Evolutionary conservation across 805 yeast species (phyloP).

Genomic region (Henningerozyma blattae): DNA sequence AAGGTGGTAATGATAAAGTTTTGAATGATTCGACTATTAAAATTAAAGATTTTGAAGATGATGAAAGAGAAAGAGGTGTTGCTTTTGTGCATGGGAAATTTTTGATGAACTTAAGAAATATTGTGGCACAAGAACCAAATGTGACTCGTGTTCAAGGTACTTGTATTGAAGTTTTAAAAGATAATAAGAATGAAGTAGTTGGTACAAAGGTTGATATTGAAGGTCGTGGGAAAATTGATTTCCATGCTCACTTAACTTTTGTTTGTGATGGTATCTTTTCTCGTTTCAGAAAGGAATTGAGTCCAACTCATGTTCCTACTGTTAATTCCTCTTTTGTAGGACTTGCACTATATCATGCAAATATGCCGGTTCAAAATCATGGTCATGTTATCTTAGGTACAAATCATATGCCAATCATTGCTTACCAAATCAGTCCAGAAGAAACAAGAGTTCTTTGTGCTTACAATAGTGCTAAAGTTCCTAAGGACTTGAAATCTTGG

Average conservation of each 20-base stretch:
- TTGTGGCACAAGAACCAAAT: conserved; percentile 59
- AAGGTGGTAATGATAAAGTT: conserved; percentile 45
- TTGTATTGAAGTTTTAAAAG: conserved; percentile 53
- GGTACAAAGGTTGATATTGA: conserved; percentile 60
- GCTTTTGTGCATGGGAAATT: conserved; percentile 92
- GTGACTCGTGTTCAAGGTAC: conserved; percentile 75
- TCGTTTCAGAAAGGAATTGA: conserved; percentile 69
- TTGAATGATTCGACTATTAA: conserved; percentile 39
- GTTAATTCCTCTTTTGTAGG: conserved; percentile 84
- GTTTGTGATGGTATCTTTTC: conserved; percentile 93
- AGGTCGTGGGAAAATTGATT: conserved; percentile 30
- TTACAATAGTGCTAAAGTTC: conserved; percentile 59
- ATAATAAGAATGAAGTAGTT: conserved; percentile 42
- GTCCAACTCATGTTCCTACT: conserved; percentile 47
- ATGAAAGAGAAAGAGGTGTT: conserved; percentile 53
- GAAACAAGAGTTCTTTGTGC: conserved; percentile 90
- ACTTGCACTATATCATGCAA: conserved; percentile 59
- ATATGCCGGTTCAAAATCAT: conserved; percentile 58
- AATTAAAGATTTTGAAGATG: conserved; percentile 43
- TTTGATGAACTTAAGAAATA: conserved; percentile 57
- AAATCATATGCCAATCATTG: conserved; percentile 72
- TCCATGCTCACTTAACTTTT: conserved; percentile 53
- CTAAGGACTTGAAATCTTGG: conserved; percentile 55
- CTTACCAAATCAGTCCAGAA: conserved; percentile 72
- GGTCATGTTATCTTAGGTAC: conserved; percentile 85